Conservation (phyloP, 73 alveolate species). For the Urostyla sp. region DNA sequence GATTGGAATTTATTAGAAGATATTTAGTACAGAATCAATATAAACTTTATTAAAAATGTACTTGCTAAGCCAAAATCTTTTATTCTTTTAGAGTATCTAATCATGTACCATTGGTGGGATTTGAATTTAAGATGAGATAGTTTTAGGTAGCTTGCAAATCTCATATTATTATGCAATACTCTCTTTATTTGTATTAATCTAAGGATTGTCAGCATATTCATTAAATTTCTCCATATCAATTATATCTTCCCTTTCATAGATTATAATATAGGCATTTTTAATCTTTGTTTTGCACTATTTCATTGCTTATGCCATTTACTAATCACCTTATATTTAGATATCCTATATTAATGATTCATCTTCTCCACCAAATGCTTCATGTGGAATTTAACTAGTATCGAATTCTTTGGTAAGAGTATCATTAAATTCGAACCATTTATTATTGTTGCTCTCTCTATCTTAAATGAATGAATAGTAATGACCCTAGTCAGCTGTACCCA, state of each 20-base stretch:
- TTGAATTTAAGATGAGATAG: not conserved
- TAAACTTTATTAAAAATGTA: slow-evolving; percentile 77
- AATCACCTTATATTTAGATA: slow-evolving; percentile 27
- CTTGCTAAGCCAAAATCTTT: slow-evolving; percentile 82
- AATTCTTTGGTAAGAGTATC: slow-evolving; percentile 77
- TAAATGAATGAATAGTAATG: slow-evolving; percentile 92
- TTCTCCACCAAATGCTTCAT: slow-evolving; percentile 89
- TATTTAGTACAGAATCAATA: slow-evolving; percentile 55
- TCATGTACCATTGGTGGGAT: slow-evolving; percentile 41
- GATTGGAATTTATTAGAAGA: slow-evolving; percentile 52
- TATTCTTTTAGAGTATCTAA: slow-evolving; percentile 70
- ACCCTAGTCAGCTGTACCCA: slow-evolving; percentile 96
- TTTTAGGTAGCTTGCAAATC: slow-evolving; percentile 2
- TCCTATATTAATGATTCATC: slow-evolving; percentile 49
- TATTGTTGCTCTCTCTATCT: slow-evolving; percentile 43
- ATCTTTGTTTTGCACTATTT: slow-evolving; percentile 54
- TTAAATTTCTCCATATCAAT: slow-evolving; percentile 65
- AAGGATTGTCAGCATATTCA: slow-evolving; percentile 44
- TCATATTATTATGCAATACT: slow-evolving; percentile 23
- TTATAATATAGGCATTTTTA: slow-evolving; percentile 85
- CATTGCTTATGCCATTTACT: slow-evolving; percentile 35
- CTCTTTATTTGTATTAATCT: slow-evolving; percentile 15
- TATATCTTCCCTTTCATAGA: slow-evolving; percentile 86
- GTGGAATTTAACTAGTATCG: slow-evolving; percentile 70
- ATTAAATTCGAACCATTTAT: slow-evolving; percentile 86